phyloP scores from a whole-genome alignment of 352 stramenopile genomes.

The Globisporangium takayamanum region DNA sequence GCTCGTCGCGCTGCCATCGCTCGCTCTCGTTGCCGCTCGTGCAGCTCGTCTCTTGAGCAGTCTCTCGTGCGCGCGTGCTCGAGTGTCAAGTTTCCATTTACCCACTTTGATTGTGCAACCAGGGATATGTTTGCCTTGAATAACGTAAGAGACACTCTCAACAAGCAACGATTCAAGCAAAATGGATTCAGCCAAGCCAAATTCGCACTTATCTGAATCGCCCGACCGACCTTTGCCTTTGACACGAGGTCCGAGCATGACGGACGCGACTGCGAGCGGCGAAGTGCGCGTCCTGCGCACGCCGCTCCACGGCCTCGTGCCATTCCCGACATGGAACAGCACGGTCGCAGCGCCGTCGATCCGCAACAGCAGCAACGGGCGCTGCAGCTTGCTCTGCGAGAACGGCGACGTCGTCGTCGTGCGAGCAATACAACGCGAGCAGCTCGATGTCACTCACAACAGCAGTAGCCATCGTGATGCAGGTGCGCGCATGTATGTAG shows the following conservation, averaged over 20 bases:
- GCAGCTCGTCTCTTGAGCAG: too few relatives aligned
- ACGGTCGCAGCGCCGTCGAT: constrained; percentile 19
- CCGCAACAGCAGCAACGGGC: background rate
- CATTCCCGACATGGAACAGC: constrained; percentile 58
- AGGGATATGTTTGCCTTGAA: background rate
- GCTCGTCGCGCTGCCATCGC: too few relatives aligned
- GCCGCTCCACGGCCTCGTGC: constrained; percentile 32
- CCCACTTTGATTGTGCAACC: constrained; percentile 6
- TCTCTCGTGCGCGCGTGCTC: background rate
- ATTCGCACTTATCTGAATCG: background rate
- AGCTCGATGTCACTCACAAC: background rate
- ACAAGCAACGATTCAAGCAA: too few relatives aligned
- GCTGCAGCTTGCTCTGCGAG: constrained; percentile 46
- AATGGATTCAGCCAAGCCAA: too few relatives aligned
- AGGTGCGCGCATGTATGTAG: background rate
- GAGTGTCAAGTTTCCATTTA: background rate
- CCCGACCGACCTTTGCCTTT: background rate
- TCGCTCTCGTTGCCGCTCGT: too few relatives aligned
- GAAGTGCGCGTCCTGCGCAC: constrained; percentile 24
- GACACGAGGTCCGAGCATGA: background rate
- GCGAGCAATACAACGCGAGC: background rate
- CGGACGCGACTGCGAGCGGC: too few relatives aligned
- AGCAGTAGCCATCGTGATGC: background rate
- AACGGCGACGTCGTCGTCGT: constrained; percentile 50
- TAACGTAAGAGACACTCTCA: background rate